phyloP scores from a whole-genome alignment of 2,329 filamentous ascomycete genomes.

The Calonectria hongkongensis region DNA sequence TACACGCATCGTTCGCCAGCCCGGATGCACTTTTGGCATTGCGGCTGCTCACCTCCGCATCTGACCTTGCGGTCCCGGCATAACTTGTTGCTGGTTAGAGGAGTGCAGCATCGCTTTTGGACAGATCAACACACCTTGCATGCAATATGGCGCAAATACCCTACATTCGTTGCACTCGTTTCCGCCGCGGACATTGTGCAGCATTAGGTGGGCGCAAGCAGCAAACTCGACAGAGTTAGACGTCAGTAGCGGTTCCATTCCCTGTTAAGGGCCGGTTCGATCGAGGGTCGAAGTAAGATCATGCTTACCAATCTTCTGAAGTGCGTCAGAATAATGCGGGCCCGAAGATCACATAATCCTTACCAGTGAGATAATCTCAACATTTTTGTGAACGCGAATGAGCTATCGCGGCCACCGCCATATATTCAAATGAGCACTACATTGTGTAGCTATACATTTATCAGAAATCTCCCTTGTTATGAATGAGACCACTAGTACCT shows the following conservation, averaged over 20 bases:
- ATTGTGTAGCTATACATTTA: no score
- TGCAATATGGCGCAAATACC: background rate
- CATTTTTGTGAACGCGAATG: background rate
- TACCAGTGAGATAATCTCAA: background rate
- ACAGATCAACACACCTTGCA: background rate
- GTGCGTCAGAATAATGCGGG: background rate
- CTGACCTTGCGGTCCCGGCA: background rate
- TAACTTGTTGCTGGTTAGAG: background rate
- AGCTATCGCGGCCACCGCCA: no score
- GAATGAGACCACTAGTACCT: no score
- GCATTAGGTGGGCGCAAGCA: background rate
- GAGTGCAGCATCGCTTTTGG: background rate
- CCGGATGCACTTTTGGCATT: background rate
- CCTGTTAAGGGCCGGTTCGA: background rate
- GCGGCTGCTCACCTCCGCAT: background rate
- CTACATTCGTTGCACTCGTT: background rate
- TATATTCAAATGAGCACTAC: no score
- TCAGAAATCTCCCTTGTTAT: background rate
- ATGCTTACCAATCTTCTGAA: background rate
- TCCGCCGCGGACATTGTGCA: background rate
- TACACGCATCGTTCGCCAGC: background rate
- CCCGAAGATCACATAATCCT: background rate
- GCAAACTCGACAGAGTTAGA: background rate
- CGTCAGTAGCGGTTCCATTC: background rate
- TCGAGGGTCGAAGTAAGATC: background rate